A percentile compares a stretch with the other conserved stretches of the same genome.
Conservation (phyloP, 192 early-diverging fungal genomes). For the Phycomyces blakesleeanus region DNA sequence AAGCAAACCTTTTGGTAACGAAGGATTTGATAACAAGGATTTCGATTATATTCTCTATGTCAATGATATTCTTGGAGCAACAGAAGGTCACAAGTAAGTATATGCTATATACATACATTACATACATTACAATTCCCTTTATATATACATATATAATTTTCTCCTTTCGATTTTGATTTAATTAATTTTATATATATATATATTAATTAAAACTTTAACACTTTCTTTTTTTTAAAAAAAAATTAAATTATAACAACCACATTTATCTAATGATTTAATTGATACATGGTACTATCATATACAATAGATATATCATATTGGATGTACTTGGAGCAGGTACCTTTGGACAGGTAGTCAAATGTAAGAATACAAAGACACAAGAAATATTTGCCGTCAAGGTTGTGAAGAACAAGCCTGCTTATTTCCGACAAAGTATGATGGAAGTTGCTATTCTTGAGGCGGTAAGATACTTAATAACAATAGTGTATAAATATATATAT, state of each 20-base stretch:
- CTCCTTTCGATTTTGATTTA: too few relatives aligned
- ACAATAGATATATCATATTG: conserved; percentile 81
- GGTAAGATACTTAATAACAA: too few relatives aligned
- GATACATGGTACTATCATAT: too few relatives aligned
- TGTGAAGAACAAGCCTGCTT: conserved; percentile 97
- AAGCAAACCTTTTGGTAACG: conserved; percentile 84
- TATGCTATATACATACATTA: too few relatives aligned
- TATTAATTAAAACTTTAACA: too few relatives aligned
- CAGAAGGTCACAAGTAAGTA: conserved; percentile 83
- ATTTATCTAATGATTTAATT: conserved; percentile 18
- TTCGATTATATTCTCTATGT: conserved; percentile 97
- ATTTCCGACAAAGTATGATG: conserved; percentile 96
- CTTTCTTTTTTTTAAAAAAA: too few relatives aligned
- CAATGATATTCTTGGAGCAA: conserved; percentile 87
- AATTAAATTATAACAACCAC: too few relatives aligned
- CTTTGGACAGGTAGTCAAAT: conserved; percentile 98
- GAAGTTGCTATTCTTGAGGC: conserved; percentile 92
- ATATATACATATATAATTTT: too few relatives aligned
- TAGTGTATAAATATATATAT: too few relatives aligned
- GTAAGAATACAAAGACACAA: conserved; percentile 88
- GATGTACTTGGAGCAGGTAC: conserved; percentile 95
- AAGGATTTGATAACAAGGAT: conserved; percentile 94
- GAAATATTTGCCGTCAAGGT: conserved; percentile 94
- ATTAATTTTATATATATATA: too few relatives aligned
- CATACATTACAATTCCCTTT: too few relatives aligned